Evolutionary conservation across 2,329 filamentous ascomycete genomes (phyloP).

Genomic region (Chaetomiaceae sp.): DNA sequence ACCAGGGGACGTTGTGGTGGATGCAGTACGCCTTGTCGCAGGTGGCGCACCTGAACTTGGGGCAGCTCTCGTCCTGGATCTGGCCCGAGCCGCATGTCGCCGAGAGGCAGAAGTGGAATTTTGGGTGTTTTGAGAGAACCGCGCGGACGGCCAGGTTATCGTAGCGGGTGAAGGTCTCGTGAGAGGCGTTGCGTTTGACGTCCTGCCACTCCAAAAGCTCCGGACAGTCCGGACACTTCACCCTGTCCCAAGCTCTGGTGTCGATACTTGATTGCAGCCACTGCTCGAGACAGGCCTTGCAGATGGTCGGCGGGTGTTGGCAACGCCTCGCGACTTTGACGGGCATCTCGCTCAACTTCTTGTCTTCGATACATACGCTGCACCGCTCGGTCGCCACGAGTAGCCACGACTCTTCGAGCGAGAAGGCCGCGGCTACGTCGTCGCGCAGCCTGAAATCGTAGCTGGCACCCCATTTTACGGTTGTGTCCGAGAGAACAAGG

Average conservation of each 20-base stretch:
- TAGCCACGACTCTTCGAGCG: slow-evolving; percentile 33
- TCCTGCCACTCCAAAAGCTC: slow-evolving; percentile 30
- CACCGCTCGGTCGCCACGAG: slow-evolving; percentile 31
- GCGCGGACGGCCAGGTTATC: slow-evolving; percentile 34
- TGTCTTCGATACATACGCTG: slow-evolving; percentile 34
- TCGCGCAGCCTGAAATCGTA: slow-evolving; percentile 32
- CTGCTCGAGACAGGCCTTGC: slow-evolving; percentile 33
- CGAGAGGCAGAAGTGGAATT: slow-evolving; percentile 39
- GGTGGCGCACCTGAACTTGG: slow-evolving; percentile 32
- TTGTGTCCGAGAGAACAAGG: slow-evolving; percentile 1
- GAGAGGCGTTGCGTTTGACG: slow-evolving; percentile 29
- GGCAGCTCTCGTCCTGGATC: slow-evolving; percentile 29
- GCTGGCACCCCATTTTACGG: slow-evolving; percentile 26
- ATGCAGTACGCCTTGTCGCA: slow-evolving; percentile 34
- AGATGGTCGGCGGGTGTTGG: slow-evolving; percentile 28
- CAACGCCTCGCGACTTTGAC: slow-evolving; percentile 30
- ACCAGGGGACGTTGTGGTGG: slow-evolving; percentile 35
- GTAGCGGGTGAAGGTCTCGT: slow-evolving; percentile 32
- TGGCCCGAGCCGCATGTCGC: slow-evolving; percentile 36
- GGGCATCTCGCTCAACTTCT: slow-evolving; percentile 33
- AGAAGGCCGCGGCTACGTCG: slow-evolving; percentile 28
- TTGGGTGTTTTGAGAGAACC: slow-evolving; percentile 27
- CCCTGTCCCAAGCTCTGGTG: slow-evolving; percentile 30
- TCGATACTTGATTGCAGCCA: slow-evolving; percentile 35
- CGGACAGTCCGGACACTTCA: slow-evolving; percentile 36